Conservation (phyloP, 2,329 filamentous ascomycete species). For the Talaromyces sp. region DNA sequence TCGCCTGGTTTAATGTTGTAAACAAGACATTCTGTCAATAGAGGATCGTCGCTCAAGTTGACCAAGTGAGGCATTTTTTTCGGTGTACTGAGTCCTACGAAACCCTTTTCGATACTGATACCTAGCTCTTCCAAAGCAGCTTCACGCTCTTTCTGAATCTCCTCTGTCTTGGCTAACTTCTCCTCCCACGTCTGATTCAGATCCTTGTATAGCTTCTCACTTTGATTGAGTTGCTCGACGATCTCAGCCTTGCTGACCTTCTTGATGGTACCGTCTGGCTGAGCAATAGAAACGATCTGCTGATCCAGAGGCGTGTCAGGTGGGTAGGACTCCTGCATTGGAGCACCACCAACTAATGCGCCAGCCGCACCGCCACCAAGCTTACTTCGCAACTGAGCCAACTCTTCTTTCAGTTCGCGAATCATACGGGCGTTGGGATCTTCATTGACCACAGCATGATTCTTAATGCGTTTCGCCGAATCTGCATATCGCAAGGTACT, state of each 20-base stretch:
- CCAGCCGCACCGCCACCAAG: constrained; percentile 55
- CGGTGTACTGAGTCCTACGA: constrained; percentile 88
- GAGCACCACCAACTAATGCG: constrained; percentile 46
- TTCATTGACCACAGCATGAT: constrained; percentile 98
- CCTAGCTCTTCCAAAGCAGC: constrained; percentile 91
- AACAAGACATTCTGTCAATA: constrained; percentile 91
- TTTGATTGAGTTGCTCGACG: constrained; percentile 90
- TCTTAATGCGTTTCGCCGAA: constrained; percentile 98
- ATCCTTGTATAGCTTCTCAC: constrained; percentile 91
- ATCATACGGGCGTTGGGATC: constrained; percentile 99
- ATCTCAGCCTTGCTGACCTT: constrained; percentile 98
- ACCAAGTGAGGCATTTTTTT: constrained; percentile 99
- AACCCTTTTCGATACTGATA: constrained; percentile 98
- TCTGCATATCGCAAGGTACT: constrained; percentile 95
- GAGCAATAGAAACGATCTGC: constrained; percentile 92
- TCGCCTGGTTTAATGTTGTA: constrained; percentile 97
- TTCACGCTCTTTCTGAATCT: constrained; percentile 96
- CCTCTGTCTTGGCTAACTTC: constrained; percentile 89
- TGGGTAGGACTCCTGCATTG: constrained; percentile 79
- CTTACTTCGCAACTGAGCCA: constrained; percentile 81
- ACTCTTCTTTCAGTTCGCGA: constrained; percentile 90
- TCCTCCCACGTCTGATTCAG: constrained; percentile 99
- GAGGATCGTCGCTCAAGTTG: constrained; percentile 90
- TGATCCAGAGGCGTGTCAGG: constrained; percentile 89
- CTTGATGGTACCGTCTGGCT: constrained; percentile 78